Conservation (phyloP, 2,329 filamentous ascomycete genomes). For the Dothidotthia symphoricarpi region DNA sequence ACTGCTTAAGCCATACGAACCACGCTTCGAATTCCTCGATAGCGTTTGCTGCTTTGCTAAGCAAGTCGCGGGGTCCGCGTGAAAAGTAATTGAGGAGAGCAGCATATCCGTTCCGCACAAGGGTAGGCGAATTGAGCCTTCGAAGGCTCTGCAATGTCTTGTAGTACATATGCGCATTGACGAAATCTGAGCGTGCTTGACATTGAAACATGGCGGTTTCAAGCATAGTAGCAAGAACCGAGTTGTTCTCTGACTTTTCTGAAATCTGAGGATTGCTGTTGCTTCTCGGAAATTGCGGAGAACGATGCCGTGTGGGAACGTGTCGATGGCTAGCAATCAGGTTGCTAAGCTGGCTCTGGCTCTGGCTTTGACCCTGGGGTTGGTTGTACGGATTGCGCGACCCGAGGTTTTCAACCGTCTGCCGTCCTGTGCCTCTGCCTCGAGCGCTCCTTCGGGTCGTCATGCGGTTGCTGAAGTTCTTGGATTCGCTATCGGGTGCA, state of each 20-base stretch:
- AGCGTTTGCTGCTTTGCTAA: slow-evolving; percentile 66
- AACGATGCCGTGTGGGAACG: slow-evolving; percentile 36
- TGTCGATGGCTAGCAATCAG: slow-evolving; percentile 41
- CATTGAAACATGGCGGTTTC: slow-evolving; percentile 74
- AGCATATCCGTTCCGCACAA: slow-evolving; percentile 68
- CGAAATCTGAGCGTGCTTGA: slow-evolving; percentile 75
- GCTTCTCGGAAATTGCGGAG: slow-evolving; percentile 39
- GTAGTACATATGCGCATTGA: slow-evolving; percentile 82
- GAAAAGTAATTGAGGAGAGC: slow-evolving; percentile 73
- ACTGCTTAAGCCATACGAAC: slow-evolving; percentile 81
- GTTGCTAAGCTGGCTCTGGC: slow-evolving; percentile 40
- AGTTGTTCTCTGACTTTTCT: slow-evolving; percentile 41
- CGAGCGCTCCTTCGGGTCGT: slow-evolving; percentile 45
- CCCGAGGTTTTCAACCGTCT: slow-evolving; percentile 32
- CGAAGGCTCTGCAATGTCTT: slow-evolving; percentile 74
- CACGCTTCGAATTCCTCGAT: slow-evolving; percentile 78
- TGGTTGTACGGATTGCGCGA: slow-evolving; percentile 55
- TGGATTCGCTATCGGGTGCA: slow-evolving; percentile 58
- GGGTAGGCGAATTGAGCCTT: slow-evolving; percentile 57
- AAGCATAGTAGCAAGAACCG: slow-evolving; percentile 68
- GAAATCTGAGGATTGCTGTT: slow-evolving; percentile 43
- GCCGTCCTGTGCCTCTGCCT: slow-evolving; percentile 25
- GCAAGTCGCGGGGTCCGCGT: slow-evolving; percentile 66
- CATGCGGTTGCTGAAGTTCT: slow-evolving; percentile 70
- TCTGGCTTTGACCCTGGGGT: slow-evolving; percentile 19